Evolutionary conservation across 1,284 basidiomycete species (phyloP).

Genomic region (Rhodotorula sp.): DNA sequence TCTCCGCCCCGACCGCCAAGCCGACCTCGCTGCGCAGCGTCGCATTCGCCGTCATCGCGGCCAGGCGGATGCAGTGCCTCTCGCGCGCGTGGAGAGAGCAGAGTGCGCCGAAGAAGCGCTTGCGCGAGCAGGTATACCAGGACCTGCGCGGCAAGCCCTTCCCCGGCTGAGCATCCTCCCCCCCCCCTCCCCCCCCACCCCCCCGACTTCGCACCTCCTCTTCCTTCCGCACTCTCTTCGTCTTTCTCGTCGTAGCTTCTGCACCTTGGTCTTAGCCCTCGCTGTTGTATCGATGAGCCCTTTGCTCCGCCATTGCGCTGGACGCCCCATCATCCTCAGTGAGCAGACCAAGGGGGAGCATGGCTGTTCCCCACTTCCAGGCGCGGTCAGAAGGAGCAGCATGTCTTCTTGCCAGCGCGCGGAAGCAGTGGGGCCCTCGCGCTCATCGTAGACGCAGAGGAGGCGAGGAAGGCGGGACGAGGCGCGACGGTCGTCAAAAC

Average conservation of each 20-base stretch:
- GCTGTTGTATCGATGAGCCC: background rate
- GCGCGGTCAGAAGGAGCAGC: too few relatives aligned
- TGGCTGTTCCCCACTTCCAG: too few relatives aligned
- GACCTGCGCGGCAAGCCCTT: conserved; percentile 40
- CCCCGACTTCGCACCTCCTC: too few relatives aligned
- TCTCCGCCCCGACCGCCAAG: conserved; percentile 3
- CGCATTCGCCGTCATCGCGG: conserved; percentile 38
- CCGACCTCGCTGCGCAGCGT: conserved; percentile 32
- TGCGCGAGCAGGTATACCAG: conserved; percentile 43
- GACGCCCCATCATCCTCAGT: too few relatives aligned
- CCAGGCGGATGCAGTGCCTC: conserved; percentile 39
- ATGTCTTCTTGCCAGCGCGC: too few relatives aligned
- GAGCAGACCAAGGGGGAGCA: too few relatives aligned
- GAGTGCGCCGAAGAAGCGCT: conserved; percentile 28
- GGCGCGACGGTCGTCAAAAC: too few relatives aligned
- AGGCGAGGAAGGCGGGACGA: too few relatives aligned
- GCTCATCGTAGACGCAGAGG: too few relatives aligned
- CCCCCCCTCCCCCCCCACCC: too few relatives aligned
- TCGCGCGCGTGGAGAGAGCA: conserved; percentile 33
- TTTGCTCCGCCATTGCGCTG: too few relatives aligned
- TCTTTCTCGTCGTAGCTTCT: background rate
- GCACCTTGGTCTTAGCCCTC: background rate
- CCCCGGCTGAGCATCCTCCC: background rate
- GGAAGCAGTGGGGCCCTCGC: too few relatives aligned
- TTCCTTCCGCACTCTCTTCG: background rate